Base-by-base conservation (phyloP, 108 stramenopile species). In the Nitzschia palea region DNA sequence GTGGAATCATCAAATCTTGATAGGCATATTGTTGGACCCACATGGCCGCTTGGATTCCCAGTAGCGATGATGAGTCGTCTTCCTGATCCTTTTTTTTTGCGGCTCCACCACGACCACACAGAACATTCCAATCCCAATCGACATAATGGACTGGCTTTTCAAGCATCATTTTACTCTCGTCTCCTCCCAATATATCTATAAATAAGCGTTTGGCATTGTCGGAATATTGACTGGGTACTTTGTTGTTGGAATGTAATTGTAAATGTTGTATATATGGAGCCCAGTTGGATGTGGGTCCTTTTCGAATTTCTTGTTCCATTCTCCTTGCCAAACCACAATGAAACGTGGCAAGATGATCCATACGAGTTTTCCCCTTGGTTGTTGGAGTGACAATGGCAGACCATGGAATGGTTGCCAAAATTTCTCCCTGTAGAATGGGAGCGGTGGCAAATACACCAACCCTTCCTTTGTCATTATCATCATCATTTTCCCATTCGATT, bases 321-420 rank as follows among this genome's bases (percentile, higher is more conserved):
- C 4, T 4, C 22, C 18, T 48, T 10, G 47, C 47, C 47, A 20
- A 20, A 10, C 47, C 47, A 20, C 47, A 48, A 18, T 48, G 15
- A 48, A 48, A 71, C n/a, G n/a, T n/a, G n/a, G n/a, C n/a, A n/a
- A n/a, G n/a, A 25, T 29, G 50, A 25, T 10, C 62, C 51, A 34
- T 85, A 47, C 44, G 18, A 18, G 9, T 20, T n/a, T 8, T 20
- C 10, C 6, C 36, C 5, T 61, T 20, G 26, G 10, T 26, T 12
- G 36, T 27, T 15, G 37, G 36, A 3, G 36, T 14, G 4, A 61
- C 6, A 18, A 61, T 40, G 36, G 30, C 36, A 4, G 9, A 6
- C 59, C 36, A 81, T 80, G 70, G 81, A 78, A 55, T 61, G 9
- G 28, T 61, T 3, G 59, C 33, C 36, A 61, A 31, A 20, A 61